Conservation (phyloP, 495 filamentous ascomycete genomes). For the Penicillium manginii region DNA sequence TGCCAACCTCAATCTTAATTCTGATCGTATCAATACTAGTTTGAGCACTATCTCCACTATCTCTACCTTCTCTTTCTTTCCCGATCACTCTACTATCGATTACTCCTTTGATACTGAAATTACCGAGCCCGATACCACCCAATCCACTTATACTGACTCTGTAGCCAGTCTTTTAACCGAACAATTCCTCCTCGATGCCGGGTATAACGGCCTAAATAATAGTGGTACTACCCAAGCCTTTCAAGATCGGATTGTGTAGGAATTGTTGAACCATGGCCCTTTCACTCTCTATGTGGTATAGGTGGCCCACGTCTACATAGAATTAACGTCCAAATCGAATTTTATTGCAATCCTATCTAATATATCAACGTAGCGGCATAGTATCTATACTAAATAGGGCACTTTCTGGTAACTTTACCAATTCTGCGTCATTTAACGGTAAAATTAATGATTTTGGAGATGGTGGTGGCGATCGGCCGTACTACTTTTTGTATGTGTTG, state of each 20-base stretch:
- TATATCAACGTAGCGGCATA: no score
- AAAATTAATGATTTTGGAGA: no score
- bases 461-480: no score
- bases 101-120: constrained; percentile 41
- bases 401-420: no score
- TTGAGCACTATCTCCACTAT: constrained; percentile 26
- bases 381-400: no score
- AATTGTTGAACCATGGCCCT: constrained; percentile 37
- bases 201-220: neutral
- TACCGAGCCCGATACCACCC: constrained; percentile 32
- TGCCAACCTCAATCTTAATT: no score
- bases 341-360: no score
- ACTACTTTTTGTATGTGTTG: no score
- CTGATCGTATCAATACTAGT: constrained; percentile 29
- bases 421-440: no score
- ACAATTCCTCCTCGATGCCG: constrained; percentile 11
- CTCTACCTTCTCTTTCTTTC: constrained; percentile 17
- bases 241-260: constrained; percentile 31
- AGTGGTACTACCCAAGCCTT: constrained; percentile 12
- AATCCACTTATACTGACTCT: constrained; percentile 39
- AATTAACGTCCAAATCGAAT: no score
- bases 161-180: constrained; percentile 31
- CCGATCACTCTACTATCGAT: constrained; percentile 17
- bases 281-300: constrained; percentile 38
- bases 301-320: no score